Conservation (phyloP, 129 eudicot genomes). For the Cynara cardunculus region DNA sequence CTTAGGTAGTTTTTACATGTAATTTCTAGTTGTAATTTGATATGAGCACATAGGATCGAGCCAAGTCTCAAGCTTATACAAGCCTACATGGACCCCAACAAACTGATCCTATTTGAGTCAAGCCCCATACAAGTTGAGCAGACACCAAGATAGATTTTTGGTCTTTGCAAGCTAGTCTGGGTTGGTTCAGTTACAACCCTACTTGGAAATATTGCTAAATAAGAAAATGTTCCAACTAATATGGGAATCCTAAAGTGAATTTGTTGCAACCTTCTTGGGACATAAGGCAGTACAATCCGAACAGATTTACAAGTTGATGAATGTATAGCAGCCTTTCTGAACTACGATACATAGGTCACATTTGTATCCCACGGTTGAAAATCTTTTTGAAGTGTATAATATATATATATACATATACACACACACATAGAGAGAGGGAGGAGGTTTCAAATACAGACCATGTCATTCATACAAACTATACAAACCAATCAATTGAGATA, state of each 20-base stretch:
- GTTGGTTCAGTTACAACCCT: not conserved
- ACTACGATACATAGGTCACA: not conserved
- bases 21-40: no score
- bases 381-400: not conserved
- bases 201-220: no score
- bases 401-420: no score
- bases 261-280: no score
- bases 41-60: not conserved
- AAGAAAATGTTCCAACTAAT: no score
- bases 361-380: not conserved
- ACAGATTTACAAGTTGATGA: no score
- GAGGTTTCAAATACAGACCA: no score
- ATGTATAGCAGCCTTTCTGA: not conserved
- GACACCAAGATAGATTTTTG: not conserved
- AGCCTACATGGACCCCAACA: not conserved
- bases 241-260: no score
- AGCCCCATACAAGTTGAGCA: not conserved
- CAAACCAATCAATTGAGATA: no score
- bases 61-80: not conserved
- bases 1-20: not conserved
- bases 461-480: no score
- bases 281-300: no score
- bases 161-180: not conserved
- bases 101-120: not conserved
- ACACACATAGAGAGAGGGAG: no score